Conservation (phyloP, 805 yeast species). For the Lachancea kluyveri region DNA sequence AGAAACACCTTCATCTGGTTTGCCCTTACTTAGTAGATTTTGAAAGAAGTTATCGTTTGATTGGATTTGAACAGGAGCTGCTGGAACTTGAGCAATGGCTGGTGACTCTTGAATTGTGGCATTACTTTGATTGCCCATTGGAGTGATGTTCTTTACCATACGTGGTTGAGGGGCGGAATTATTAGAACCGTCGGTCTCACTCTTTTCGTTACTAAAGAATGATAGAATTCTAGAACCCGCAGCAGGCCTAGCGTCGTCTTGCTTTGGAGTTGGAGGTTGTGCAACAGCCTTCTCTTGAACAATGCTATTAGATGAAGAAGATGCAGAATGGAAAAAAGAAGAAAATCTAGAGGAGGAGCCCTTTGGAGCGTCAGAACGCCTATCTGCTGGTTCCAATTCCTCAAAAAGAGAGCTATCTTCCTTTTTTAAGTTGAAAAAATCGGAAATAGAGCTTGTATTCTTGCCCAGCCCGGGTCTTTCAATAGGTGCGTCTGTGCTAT, state of each 20-base stretch:
- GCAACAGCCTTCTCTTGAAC: conserved; percentile 3
- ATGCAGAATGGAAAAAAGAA: conserved; percentile 28
- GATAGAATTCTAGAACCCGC: conserved; percentile 28
- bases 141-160: background rate
- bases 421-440: conserved; percentile 24
- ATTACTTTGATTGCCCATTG: background rate
- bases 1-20: conserved; percentile 8
- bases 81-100: background rate
- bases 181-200: conserved; percentile 8
- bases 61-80: conserved; percentile 11
- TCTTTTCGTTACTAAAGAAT: conserved; percentile 20
- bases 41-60: conserved; percentile 27
- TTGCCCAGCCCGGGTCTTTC: conserved; percentile 12
- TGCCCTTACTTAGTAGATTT: conserved; percentile 25
- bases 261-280: conserved; percentile 8
- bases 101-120: conserved; percentile 3
- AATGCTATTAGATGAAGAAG: conserved; percentile 8
- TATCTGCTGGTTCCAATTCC: conserved; percentile 9
- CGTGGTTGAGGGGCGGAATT: conserved; percentile 1
- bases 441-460: conserved; percentile 27
- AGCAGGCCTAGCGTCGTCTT: conserved; percentile 9
- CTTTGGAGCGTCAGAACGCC: conserved; percentile 9
- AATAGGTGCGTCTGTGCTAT: conserved; percentile 2
- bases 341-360: conserved; percentile 30
- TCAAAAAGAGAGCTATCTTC: conserved; percentile 8